Evolutionary conservation across 73 alveolate genomes (phyloP).

Genomic region (Uronychia binucleata): DNA sequence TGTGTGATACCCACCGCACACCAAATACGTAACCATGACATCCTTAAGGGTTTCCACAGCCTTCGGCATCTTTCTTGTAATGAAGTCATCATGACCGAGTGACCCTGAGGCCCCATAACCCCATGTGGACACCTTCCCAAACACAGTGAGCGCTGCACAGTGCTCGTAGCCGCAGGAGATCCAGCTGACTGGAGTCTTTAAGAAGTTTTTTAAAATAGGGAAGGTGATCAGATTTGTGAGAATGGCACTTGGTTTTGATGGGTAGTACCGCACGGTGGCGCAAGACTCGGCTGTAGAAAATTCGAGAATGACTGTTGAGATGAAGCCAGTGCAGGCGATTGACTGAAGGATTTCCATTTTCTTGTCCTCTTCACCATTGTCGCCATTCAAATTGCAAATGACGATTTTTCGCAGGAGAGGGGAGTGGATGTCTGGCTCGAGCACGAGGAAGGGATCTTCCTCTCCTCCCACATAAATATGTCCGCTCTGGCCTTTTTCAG

Average conservation of each 20-base stretch:
- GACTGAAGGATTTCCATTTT: neutral
- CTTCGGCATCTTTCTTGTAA: conserved; percentile 38
- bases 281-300: neutral
- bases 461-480: too few species aligned
- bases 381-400: neutral
- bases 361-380: neutral
- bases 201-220: neutral
- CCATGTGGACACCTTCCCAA: conserved; percentile 64
- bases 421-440: neutral
- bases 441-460: neutral
- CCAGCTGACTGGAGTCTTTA: neutral
- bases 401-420: neutral
- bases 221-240: neutral
- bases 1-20: conserved; percentile 73
- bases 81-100: conserved; percentile 65
- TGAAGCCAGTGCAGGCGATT: neutral
- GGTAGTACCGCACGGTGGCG: neutral
- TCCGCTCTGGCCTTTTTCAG: neutral
- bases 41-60: neutral
- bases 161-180: conserved; percentile 72
- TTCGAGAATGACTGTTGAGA: neutral
- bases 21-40: conserved; percentile 23
- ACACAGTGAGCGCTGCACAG: conserved; percentile 37
- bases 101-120: conserved; percentile 83
- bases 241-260: neutral